phyloP scores from a whole-genome alignment of 768 basidiomycete species.

The Suillus sp. region DNA sequence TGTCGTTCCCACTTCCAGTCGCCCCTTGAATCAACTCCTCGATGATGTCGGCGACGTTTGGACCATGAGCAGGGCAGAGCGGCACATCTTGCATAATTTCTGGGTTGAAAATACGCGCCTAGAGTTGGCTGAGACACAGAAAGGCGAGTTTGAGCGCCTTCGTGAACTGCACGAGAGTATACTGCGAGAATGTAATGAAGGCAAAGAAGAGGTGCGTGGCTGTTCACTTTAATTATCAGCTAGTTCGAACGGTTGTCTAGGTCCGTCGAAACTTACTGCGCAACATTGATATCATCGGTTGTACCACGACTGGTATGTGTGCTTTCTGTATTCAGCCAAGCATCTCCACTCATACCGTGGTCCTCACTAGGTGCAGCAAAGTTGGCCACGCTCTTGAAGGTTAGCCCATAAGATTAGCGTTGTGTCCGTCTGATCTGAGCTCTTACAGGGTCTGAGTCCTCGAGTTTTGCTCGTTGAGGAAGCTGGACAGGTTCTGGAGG shows the following conservation, averaged over 20 bases:
- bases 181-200: conserved; percentile 37
- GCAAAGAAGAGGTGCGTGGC: conserved; percentile 55
- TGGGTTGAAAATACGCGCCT: conserved; percentile 51
- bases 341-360: not conserved
- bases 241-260: conserved; percentile 35
- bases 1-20: conserved; percentile 37
- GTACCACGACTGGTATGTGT: conserved; percentile 71
- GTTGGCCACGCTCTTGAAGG: conserved; percentile 57
- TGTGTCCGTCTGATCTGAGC: conserved; percentile 1
- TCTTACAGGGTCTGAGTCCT: conserved; percentile 54
- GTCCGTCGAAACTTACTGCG: conserved; percentile 54
- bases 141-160: conserved; percentile 45
- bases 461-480: conserved; percentile 74
- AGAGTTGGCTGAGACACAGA: conserved; percentile 30
- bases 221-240: not conserved
- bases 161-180: conserved; percentile 45
- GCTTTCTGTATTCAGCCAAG: not conserved
- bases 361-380: conserved; percentile 64
- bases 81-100: conserved; percentile 41
- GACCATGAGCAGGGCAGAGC: conserved; percentile 54
- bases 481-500: conserved; percentile 81
- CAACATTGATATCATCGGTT: conserved; percentile 65
- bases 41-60: conserved; percentile 44
- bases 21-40: conserved; percentile 42
- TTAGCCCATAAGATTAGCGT: conserved; percentile 24